Evolutionary conservation across 768 basidiomycete genomes (phyloP).

Genomic region (Crepidotus variabilis): DNA sequence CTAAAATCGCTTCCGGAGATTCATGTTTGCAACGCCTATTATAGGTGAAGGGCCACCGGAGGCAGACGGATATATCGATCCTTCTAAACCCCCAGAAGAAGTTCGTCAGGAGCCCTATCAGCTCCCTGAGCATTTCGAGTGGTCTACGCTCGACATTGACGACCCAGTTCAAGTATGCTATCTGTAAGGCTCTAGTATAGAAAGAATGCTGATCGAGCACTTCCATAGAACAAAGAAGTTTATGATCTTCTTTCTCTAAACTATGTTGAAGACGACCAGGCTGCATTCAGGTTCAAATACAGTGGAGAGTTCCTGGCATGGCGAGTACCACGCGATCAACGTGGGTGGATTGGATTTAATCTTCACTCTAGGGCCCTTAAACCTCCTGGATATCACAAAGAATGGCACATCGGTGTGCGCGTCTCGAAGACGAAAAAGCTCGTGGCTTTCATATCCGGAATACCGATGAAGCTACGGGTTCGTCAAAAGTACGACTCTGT

Average conservation of each 20-base stretch:
- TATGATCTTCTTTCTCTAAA: conserved; percentile 88
- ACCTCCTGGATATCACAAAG: conserved; percentile 87
- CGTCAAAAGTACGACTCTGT: conserved; percentile 63
- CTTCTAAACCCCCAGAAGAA: conserved; percentile 68
- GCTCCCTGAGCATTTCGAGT: conserved; percentile 90
- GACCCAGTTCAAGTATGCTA: conserved; percentile 65
- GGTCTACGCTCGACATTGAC: conserved; percentile 78
- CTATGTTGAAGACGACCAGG: conserved; percentile 96
- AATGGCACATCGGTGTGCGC: conserved; percentile 96
- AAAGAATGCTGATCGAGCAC: conserved; percentile 2
- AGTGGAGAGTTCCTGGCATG: conserved; percentile 92
- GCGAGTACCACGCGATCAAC: conserved; percentile 33
- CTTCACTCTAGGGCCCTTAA: conserved; percentile 72
- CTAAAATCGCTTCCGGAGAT: not conserved
- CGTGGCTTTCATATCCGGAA: conserved; percentile 94
- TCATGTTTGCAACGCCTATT: not conserved
- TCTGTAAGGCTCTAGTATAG: not conserved
- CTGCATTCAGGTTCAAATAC: conserved; percentile 96
- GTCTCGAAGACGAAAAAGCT: conserved; percentile 88
- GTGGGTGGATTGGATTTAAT: conserved; percentile 3
- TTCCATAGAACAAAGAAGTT: conserved; percentile 81
- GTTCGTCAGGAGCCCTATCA: conserved; percentile 87
- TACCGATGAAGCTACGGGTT: conserved; percentile 84
- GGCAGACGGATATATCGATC: conserved; percentile 88
- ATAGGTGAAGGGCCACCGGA: conserved; percentile 60